phyloP scores from a whole-genome alignment of 139 green algal genomes.

The Volvox reticuliferus region DNA sequence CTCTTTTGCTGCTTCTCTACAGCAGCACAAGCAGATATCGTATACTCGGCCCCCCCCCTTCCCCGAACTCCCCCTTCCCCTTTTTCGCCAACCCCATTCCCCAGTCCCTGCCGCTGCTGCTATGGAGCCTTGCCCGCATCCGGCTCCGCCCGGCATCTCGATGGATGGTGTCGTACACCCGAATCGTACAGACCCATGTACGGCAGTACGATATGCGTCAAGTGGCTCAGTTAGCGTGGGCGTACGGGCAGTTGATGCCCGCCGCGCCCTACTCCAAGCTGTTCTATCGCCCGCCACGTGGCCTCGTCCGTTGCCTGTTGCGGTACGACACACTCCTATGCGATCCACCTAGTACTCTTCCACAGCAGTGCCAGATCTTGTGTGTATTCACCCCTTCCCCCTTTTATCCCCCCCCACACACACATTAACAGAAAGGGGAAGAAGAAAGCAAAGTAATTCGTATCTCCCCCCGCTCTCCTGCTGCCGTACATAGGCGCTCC shows the following conservation, averaged over 20 bases:
- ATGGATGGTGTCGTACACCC: constrained; percentile 24
- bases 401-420: too few species aligned
- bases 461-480: too few species aligned
- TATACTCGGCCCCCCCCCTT: background rate
- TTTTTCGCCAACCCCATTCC: background rate
- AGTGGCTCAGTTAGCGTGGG: constrained; percentile 11
- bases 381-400: too few species aligned
- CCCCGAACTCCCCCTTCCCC: too few species aligned
- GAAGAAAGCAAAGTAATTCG: too few species aligned
- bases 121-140: background rate
- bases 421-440: too few species aligned
- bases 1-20: too few species aligned
- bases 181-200: background rate
- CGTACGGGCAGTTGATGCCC: constrained; percentile 26
- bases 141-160: background rate
- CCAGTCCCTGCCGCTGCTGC: constrained; percentile 28
- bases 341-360: too few species aligned
- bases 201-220: constrained; percentile 22
- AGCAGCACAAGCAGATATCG: background rate
- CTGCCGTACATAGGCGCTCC: background rate
- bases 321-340: too few species aligned
- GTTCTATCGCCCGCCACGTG: background rate
- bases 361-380: too few species aligned
- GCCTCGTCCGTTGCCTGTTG: background rate
- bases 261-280: constrained; percentile 18